Evolutionary conservation across 495 filamentous ascomycete species (phyloP).

Genomic region (Aspergillus wentii): DNA sequence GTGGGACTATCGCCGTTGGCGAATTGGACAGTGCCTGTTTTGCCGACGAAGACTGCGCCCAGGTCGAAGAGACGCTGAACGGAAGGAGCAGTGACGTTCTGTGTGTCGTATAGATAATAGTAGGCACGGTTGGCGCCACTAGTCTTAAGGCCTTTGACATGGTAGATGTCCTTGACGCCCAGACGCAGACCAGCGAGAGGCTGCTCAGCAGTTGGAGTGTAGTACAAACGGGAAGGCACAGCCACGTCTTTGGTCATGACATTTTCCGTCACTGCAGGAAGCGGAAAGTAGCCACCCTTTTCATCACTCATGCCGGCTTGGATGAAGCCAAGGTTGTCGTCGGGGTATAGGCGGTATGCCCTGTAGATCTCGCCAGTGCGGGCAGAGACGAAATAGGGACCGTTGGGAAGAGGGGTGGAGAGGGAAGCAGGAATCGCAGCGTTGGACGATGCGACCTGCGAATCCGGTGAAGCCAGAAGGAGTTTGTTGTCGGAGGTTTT

Average conservation of each 20-base stretch:
- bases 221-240: conserved; percentile 43
- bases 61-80: conserved; percentile 35
- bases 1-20: conserved; percentile 32
- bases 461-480: conserved; percentile 3
- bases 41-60: conserved; percentile 45
- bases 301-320: conserved; percentile 28
- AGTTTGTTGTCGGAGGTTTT: conserved; percentile 2
- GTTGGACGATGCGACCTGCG: conserved; percentile 1
- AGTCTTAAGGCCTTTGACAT: conserved; percentile 37
- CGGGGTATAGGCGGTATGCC: conserved; percentile 37
- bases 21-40: conserved; percentile 44
- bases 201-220: conserved; percentile 15
- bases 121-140: conserved; percentile 37
- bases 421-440: conserved; percentile 3
- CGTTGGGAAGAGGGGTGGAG: conserved; percentile 24
- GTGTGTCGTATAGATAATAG: conserved; percentile 27
- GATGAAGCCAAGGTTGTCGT: conserved; percentile 34
- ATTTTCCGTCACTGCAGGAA: conserved; percentile 29
- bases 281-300: conserved; percentile 27
- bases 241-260: conserved; percentile 18
- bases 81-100: conserved; percentile 23
- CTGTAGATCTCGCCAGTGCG: conserved; percentile 30
- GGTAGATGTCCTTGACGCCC: conserved; percentile 42
- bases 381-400: conserved; percentile 44
- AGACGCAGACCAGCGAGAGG: conserved; percentile 36